These are phyloP conservation scores for Trichoderma hamatum DNA, from an alignment of 2,329 filamentous ascomycete genomes.

Conservation along the genomic window DNA sequence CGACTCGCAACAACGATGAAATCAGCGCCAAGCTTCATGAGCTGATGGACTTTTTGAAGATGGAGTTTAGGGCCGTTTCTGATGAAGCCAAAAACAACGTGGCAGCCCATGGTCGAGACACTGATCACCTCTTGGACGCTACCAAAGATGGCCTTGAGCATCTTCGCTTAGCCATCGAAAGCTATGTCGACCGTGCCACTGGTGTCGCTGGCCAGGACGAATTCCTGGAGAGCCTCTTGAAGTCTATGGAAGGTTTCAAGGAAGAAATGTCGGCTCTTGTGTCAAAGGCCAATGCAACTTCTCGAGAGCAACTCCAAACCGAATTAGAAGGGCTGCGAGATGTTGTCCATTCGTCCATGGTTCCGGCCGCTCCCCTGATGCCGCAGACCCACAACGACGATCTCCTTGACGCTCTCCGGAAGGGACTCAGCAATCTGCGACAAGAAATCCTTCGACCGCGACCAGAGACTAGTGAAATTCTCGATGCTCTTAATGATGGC, in stretches of 20 bases:
- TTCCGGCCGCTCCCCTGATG: slow-evolving; percentile 58
- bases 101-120: slow-evolving; percentile 76
- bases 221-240: slow-evolving; percentile 69
- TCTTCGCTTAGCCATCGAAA: slow-evolving; percentile 77
- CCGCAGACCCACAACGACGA: slow-evolving; percentile 57
- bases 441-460: slow-evolving; percentile 71
- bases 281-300: slow-evolving; percentile 45
- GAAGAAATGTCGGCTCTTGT: slow-evolving; percentile 56
- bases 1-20: slow-evolving; percentile 51
- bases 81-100: slow-evolving; percentile 76
- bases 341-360: slow-evolving; percentile 70
- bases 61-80: slow-evolving; percentile 62
- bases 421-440: slow-evolving; percentile 74
- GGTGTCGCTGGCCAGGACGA: slow-evolving; percentile 75
- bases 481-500: slow-evolving; percentile 88
- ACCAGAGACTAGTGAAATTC: slow-evolving; percentile 79
- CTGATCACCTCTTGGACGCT: slow-evolving; percentile 85
- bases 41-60: slow-evolving; percentile 62
- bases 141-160: slow-evolving; percentile 85
- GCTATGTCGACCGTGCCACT: slow-evolving; percentile 73
- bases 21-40: slow-evolving; percentile 63
- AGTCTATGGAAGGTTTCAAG: slow-evolving; percentile 67
- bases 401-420: slow-evolving; percentile 69
- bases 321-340: slow-evolving; percentile 84
- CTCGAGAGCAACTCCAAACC: slow-evolving; percentile 69